Conservation (phyloP, 495 filamentous ascomycete species). For the Amniculicola lignicola region DNA sequence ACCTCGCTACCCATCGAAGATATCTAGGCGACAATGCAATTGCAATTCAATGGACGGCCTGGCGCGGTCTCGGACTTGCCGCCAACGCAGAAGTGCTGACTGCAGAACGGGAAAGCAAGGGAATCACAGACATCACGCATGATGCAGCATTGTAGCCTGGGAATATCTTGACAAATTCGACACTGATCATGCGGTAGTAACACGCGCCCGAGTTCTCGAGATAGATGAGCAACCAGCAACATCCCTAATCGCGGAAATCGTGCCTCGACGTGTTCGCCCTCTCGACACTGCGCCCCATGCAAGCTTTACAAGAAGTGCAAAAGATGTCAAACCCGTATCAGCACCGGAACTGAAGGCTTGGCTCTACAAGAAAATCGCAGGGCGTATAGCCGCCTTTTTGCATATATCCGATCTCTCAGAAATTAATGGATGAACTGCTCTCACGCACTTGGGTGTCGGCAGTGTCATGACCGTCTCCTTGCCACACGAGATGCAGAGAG, state of each 20-base stretch:
- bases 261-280: slow-evolving; percentile 23
- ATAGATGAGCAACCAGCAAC: slow-evolving; percentile 32
- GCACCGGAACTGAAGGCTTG: slow-evolving; percentile 35
- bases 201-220: slow-evolving; percentile 36
- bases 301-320: neutral
- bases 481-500: slow-evolving; percentile 42
- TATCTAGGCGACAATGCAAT: slow-evolving; percentile 42
- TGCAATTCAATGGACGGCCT: slow-evolving; percentile 47
- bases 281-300: neutral
- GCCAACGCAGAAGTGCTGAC: slow-evolving; percentile 44
- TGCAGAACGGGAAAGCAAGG: slow-evolving; percentile 45
- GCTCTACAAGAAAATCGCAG: slow-evolving; percentile 34
- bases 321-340: slow-evolving; percentile 21
- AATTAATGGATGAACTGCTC: slow-evolving; percentile 40
- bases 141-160: slow-evolving; percentile 49
- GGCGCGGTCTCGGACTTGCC: slow-evolving; percentile 47
- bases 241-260: slow-evolving; percentile 42
- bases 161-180: slow-evolving; percentile 40
- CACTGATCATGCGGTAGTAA: slow-evolving; percentile 42
- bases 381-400: slow-evolving; percentile 37
- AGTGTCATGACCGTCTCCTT: slow-evolving; percentile 48
- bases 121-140: slow-evolving; percentile 45
- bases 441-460: slow-evolving; percentile 47
- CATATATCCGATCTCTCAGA: slow-evolving; percentile 35
- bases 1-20: slow-evolving; percentile 39